A percentile compares a stretch with the other conserved stretches of the same genome.
These are phyloP conservation scores for Afroboletus lepidellus DNA, from an alignment of 1,284 basidiomycete genomes.

Conservation along the genomic window DNA sequence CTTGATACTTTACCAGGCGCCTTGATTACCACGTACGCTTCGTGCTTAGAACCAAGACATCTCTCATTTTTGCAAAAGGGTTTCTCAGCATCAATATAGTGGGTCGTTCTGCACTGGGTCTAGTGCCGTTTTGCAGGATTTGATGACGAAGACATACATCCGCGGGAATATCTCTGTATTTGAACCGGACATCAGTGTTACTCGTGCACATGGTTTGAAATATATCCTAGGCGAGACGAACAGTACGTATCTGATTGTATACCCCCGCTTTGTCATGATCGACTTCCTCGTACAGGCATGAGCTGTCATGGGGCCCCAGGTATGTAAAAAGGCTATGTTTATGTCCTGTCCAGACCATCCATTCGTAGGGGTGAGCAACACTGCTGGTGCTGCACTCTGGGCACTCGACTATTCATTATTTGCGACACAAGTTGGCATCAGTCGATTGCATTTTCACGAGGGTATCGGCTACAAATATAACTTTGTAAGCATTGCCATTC, in stretches of 20 bases:
- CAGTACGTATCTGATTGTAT: conserved; percentile 36
- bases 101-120: conserved; percentile 54
- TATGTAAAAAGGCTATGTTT: background rate
- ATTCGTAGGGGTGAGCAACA: conserved; percentile 54
- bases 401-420: conserved; percentile 62
- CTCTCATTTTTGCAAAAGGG: conserved; percentile 36
- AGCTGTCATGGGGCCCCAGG: conserved; percentile 55
- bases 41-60: background rate
- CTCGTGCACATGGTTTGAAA: conserved; percentile 45
- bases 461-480: conserved; percentile 52
- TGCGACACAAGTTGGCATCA: conserved; percentile 42
- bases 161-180: conserved; percentile 56
- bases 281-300: conserved; percentile 14
- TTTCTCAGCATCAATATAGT: conserved; percentile 65
- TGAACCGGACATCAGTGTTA: conserved; percentile 48
- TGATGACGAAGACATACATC: conserved; percentile 61
- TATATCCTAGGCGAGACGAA: conserved; percentile 66
- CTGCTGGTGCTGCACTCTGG: conserved; percentile 70
- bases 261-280: background rate
- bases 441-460: conserved; percentile 40
- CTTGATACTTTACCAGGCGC: conserved; percentile 39
- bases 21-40: conserved; percentile 36
- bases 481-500: conserved; percentile 32
- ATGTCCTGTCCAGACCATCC: background rate
- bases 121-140: conserved; percentile 48